phyloP scores from a whole-genome alignment of 2,329 filamentous ascomycete species.

The Sphaerostilbella broomeana region DNA sequence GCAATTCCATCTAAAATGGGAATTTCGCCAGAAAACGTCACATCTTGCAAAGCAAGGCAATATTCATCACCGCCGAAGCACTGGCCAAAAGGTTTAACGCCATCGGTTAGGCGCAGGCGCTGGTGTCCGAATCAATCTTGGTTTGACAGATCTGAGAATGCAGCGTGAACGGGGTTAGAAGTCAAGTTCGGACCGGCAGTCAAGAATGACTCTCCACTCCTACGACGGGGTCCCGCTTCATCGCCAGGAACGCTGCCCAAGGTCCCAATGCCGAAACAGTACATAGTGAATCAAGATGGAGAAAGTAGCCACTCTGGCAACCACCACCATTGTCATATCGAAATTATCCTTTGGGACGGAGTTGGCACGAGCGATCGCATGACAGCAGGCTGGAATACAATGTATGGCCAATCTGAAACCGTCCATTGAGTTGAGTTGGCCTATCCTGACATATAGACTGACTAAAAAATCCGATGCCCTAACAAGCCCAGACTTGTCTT shows the following conservation, averaged over 20 bases:
- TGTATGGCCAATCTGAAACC: no score
- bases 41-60: no score
- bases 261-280: slow-evolving; percentile 11
- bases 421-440: no score
- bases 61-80: no score
- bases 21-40: no score
- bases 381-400: slow-evolving; percentile 12
- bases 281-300: slow-evolving; percentile 11
- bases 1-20: no score
- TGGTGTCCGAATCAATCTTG: slow-evolving; percentile 8
- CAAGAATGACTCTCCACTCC: slow-evolving; percentile 11
- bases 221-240: slow-evolving; percentile 12
- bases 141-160: slow-evolving; percentile 11
- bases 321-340: slow-evolving; percentile 7
- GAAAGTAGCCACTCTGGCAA: slow-evolving; percentile 8
- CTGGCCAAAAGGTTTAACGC: no score
- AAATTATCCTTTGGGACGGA: no score
- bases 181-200: slow-evolving; percentile 12
- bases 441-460: background rate
- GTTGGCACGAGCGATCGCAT: slow-evolving; percentile 12
- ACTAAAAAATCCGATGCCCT: background rate
- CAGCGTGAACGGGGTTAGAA: slow-evolving; percentile 13
- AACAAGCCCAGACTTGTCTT: background rate
- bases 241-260: slow-evolving; percentile 14
- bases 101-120: background rate